Evolutionary conservation across 257 asterid genomes (phyloP), one percentile per base, ranked within the genome.

Genomic region (Capsicum chinense): DNA sequence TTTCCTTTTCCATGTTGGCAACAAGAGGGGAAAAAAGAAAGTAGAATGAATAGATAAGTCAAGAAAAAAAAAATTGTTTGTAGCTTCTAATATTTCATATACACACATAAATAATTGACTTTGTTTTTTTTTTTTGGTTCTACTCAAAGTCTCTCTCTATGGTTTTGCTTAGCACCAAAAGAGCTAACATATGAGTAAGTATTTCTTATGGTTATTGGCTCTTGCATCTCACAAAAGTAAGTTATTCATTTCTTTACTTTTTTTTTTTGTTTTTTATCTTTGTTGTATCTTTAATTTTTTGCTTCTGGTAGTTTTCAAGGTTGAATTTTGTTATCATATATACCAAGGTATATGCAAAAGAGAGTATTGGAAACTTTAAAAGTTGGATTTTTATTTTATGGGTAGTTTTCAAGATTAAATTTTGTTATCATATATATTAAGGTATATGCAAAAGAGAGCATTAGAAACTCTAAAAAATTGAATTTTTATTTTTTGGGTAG

Each of bases 1-100:
- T 63, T 81, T 81, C 71, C 63, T 81, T 63, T 81, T 81, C 71
- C 63, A 81, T 81, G 84, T 21, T 47, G 62, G 84, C 62, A 81
- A 50, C 58, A 81, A 63, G 58, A 83, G 76, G 21, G 82, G n/a
- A 57, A 60, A 74, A 79, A 83, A 63, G 59, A 21, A 35, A 81
- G 64, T 57, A 81, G 64, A 78, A 54, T 54, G 69, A 79, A 66
- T 79, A 56, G 80, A 42, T 79, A 79, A 16, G 66, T 80, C 50
- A 33, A 54, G 83, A 60, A 57, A 85, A 52, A 10, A 16, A 1
- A 67, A 33, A 60, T 68, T 79, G 71, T 79, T 56, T 37, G 73
- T 67, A 42, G 83, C 39, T 79, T 85, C 37, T 74, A 50, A 73
- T 21, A 50, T 66, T 57, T 63, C 50, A 14, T 47, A 11, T 2